Evolutionary conservation across 352 stramenopile species (phyloP), one percentile per base, ranked within the genome.

Genomic region (Globisporangium spiculum): DNA sequence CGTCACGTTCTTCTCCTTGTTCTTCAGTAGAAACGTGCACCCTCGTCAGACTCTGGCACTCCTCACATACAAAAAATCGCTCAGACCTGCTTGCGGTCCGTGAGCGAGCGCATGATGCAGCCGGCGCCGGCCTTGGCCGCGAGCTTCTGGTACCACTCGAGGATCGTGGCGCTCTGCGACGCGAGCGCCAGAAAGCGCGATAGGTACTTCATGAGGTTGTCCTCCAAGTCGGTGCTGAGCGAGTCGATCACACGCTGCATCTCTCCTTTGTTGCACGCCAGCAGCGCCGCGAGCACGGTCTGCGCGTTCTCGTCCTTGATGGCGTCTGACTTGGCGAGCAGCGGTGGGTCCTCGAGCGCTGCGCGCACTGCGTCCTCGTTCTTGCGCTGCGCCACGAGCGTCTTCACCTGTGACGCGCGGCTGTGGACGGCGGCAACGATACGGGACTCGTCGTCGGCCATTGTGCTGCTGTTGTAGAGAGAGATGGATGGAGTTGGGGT

Each of bases 141-240:
- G 50, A 97, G 81, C 68, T 95, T 93, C 69, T 91, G 86, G 72
- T 97, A 85, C 91, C 91, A 97, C 50, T 96, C 90, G 44, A 97
- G 76, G 54, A 97, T 88, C 9, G 73, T 67, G 1, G 87, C 84
- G 73, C 90, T 96, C 74, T 95, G 87, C 65, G 81, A 80, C 26
- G 89, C 74, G 30, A 92, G 74, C 1, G 73, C 81, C 22, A 97
- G 71, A 48, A 94, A 89, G 55, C 87, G 84, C 79, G 90, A 89
- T 36, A 97, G 71, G 73, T 97, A 97, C 75, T 97, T 97, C 86
- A 97, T 93, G 36, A 97, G 78, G 8, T 70, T 79, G 70, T 97
- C 91, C 65, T 94, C 86, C 58, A 86, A 68, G 41, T 91, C 76
- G 18, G 71, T 80, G 36, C 58, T 78, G 38, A 97, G 77, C 60